Base-by-base conservation (phyloP, 1,284 basidiomycete genomes). In the Trichosporon sp. region DNA sequence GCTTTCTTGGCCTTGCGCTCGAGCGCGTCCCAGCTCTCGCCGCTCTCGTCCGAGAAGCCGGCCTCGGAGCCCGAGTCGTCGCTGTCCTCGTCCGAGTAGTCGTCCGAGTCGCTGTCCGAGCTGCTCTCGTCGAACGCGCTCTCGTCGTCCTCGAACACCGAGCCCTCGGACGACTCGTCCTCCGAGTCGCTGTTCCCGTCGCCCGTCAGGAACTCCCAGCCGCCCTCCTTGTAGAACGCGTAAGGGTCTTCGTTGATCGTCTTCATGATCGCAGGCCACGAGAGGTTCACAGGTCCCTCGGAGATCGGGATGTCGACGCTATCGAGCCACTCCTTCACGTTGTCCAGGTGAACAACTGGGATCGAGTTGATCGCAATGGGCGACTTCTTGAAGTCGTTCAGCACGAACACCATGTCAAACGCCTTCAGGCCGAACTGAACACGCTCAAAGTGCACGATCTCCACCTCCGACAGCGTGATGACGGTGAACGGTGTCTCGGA, bases 241-340 rank as follows among this genome's bases (percentile, higher is more conserved):
- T 93, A 90, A 0, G 97, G 95, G 76, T 92, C 92, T 73, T 98
- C 95, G 76, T 96, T 96, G 84, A 97, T 90, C 34, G 93, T 93
- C 83, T 95, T 96, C 93, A 97, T 97, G 80, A 99, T 98, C 3
- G 92, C 92, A 18, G 90, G 90, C 97, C 97, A 99, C 80, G 98
- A 97, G 83, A 98, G 86, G 83, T 99, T 99, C 84, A 99, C 94
- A 1, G 94, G 93, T 11, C 96, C 93, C 83, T 98, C 97, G 60
- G 92, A 93, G 83, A 98, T 89, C 15, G 95, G 91, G 69, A 99
- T 96, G 81, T 99, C 97, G 68, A 97, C 95, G 12, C 78, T 95
- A 92, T 99, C 95, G 31, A 99, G 88, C 96, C 95, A 99, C 80
- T 96, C 94, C 84, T 97, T 97, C 71, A 98, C 94, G 76, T 95